Conservation (phyloP, 2,329 filamentous ascomycete species). For the Colletotrichum cuscutae region DNA sequence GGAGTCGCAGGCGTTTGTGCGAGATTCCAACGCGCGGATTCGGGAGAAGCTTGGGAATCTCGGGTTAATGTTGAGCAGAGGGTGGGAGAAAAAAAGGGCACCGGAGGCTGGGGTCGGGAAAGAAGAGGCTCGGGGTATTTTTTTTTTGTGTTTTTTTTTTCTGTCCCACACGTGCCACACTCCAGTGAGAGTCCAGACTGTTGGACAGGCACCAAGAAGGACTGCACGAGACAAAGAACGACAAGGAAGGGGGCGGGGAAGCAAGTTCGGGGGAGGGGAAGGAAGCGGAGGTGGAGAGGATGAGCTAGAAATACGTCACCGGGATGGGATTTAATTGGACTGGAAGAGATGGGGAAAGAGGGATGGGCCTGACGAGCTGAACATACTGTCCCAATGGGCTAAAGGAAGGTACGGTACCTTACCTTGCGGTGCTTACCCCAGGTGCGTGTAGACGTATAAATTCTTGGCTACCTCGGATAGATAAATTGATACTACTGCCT, state of each 20-base stretch:
- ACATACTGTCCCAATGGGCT: neutral
- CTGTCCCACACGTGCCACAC: constrained; percentile 30
- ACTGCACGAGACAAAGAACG: neutral
- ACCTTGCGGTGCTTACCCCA: too few species aligned
- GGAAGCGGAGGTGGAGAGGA: constrained; percentile 28
- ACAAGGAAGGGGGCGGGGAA: constrained; percentile 10
- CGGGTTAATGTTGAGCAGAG: constrained; percentile 60
- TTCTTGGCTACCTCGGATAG: neutral
- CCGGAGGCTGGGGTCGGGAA: constrained; percentile 20
- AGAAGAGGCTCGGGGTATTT: constrained; percentile 36
- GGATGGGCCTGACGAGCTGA: neutral
- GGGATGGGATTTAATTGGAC: neutral
- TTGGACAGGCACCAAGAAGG: neutral
- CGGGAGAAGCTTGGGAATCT: constrained; percentile 40
- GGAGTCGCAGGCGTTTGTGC: constrained; percentile 25
- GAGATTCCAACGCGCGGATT: constrained; percentile 23
- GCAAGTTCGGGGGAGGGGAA: constrained; percentile 18
- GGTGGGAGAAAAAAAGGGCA: constrained; percentile 36
- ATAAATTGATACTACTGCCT: neutral
- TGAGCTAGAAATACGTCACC: neutral
- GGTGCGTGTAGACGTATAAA: too few species aligned
- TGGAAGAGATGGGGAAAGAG: constrained; percentile 5
- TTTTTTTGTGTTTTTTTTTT: constrained; percentile 19
- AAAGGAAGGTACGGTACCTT: neutral
- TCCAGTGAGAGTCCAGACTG: neutral